Evolutionary conservation across 805 yeast genomes (phyloP).

Genomic region (Jamesozyma jinghongensis): DNA sequence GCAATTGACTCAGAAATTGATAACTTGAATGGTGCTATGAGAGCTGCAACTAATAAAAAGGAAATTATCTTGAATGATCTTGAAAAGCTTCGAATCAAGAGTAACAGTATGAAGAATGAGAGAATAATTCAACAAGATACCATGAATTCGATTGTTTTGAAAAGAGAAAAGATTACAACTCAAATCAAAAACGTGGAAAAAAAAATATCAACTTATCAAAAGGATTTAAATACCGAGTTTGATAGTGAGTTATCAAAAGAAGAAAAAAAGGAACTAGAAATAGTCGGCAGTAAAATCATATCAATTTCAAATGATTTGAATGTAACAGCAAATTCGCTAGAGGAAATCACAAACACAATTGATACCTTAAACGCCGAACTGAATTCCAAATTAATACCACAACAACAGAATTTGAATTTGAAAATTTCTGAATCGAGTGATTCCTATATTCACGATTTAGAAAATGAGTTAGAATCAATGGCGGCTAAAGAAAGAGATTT

Average conservation of each 20-base stretch:
- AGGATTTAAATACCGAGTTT: slow-evolving; percentile 49
- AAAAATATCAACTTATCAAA: slow-evolving; percentile 36
- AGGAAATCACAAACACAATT: slow-evolving; percentile 16
- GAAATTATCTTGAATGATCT: slow-evolving; percentile 37
- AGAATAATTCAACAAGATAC: slow-evolving; percentile 39
- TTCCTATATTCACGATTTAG: slow-evolving; percentile 7
- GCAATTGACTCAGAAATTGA: slow-evolving; percentile 47
- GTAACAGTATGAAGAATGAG: slow-evolving; percentile 36
- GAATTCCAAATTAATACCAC: slow-evolving; percentile 48
- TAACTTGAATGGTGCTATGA: slow-evolving; percentile 37
- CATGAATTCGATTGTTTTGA: slow-evolving; percentile 28
- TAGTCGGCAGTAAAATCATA: slow-evolving; percentile 33
- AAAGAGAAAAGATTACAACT: slow-evolving; percentile 29
- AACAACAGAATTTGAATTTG: slow-evolving; percentile 33
- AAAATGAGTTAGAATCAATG: slow-evolving; percentile 20
- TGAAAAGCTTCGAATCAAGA: slow-evolving; percentile 37
- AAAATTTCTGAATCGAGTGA: slow-evolving; percentile 14
- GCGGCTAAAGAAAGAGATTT: slow-evolving; percentile 1
- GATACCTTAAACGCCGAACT: slow-evolving; percentile 44
- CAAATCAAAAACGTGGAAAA: slow-evolving; percentile 31
- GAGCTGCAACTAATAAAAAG: slow-evolving; percentile 28
- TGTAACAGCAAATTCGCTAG: slow-evolving; percentile 18
- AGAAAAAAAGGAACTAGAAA: slow-evolving; percentile 41
- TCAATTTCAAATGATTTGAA: slow-evolving; percentile 41
- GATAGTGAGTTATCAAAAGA: slow-evolving; percentile 39